Evolutionary conservation across 768 basidiomycete genomes (phyloP).

Genomic region (Coprinellus micaceus): DNA sequence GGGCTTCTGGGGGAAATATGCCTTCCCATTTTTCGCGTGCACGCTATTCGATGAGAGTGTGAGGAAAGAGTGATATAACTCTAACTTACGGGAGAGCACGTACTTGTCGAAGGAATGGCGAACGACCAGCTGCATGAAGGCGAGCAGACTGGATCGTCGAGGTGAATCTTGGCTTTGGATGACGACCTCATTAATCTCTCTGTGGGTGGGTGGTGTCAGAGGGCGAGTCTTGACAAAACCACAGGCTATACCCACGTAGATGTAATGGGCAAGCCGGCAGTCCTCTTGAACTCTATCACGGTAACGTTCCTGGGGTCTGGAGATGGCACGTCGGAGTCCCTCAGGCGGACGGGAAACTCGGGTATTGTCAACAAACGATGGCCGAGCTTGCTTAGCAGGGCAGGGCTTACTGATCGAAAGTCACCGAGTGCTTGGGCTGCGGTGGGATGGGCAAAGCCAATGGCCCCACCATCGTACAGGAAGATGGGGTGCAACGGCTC

Average conservation of each 20-base stretch:
- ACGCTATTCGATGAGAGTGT: conserved; percentile 24
- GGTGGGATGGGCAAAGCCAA: conserved; percentile 38
- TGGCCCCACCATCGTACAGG: conserved; percentile 44
- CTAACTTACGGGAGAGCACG: conserved; percentile 11
- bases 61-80: not conserved
- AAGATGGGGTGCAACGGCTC: conserved; percentile 37
- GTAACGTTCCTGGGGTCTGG: not conserved
- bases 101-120: conserved; percentile 46
- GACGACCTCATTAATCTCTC: conserved; percentile 27
- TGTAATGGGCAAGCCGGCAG: not conserved
- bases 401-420: conserved; percentile 23
- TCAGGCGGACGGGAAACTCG: not conserved
- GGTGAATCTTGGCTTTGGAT: conserved; percentile 11
- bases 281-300: not conserved
- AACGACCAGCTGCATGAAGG: conserved; percentile 46
- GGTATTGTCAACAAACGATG: not conserved
- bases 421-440: conserved; percentile 24
- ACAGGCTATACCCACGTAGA: not conserved
- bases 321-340: not conserved
- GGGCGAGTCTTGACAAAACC: not conserved
- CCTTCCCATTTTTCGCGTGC: conserved; percentile 42
- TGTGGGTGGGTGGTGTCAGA: conserved; percentile 11
- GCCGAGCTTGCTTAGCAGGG: not conserved
- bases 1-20: conserved; percentile 33
- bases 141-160: conserved; percentile 35